These are phyloP conservation scores for Pseudomonodictys pantanalensis DNA, from an alignment of 495 filamentous ascomycete species.

Conservation along the genomic window DNA sequence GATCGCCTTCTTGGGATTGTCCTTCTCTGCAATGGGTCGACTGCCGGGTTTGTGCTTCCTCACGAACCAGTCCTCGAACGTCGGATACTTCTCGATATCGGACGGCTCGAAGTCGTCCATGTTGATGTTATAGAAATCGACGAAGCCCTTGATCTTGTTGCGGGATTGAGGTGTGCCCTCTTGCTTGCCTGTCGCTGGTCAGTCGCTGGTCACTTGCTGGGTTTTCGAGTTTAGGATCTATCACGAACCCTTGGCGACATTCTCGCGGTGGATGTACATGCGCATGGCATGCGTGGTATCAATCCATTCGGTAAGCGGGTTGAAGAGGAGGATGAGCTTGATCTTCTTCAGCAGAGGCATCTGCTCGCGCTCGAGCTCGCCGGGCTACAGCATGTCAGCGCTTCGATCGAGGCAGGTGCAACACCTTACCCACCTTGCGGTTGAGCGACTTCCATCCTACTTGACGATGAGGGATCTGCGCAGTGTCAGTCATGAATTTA, in stretches of 20 bases:
- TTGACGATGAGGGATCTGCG: background rate
- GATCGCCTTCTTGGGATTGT: constrained; percentile 39
- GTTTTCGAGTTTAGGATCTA: background rate
- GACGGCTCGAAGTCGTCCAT: constrained; percentile 43
- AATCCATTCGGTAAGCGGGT: constrained; percentile 45
- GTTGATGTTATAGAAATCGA: constrained; percentile 43
- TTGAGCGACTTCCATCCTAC: constrained; percentile 3
- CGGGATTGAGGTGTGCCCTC: constrained; percentile 11
- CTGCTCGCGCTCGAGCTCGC: constrained; percentile 38
- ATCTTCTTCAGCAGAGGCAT: constrained; percentile 44
- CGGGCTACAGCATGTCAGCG: background rate
- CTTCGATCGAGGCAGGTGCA: background rate
- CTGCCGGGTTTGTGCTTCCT: constrained; percentile 42
- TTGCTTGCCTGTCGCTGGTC: background rate
- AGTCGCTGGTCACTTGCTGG: background rate
- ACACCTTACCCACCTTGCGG: constrained; percentile 36
- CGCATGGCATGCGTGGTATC: constrained; percentile 41
- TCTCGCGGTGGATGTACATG: constrained; percentile 39
- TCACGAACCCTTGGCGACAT: background rate
- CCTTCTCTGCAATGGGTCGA: constrained; percentile 41
- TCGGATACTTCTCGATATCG: constrained; percentile 37
- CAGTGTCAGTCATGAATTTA: background rate
- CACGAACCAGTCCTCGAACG: constrained; percentile 48
- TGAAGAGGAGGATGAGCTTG: constrained; percentile 47
- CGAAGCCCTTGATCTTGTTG: constrained; percentile 39